A percentile compares a stretch with the other conserved stretches of the same genome.
Evolutionary conservation across 2,329 filamentous ascomycete species (phyloP).

Genomic region (Fusarium sp.): DNA sequence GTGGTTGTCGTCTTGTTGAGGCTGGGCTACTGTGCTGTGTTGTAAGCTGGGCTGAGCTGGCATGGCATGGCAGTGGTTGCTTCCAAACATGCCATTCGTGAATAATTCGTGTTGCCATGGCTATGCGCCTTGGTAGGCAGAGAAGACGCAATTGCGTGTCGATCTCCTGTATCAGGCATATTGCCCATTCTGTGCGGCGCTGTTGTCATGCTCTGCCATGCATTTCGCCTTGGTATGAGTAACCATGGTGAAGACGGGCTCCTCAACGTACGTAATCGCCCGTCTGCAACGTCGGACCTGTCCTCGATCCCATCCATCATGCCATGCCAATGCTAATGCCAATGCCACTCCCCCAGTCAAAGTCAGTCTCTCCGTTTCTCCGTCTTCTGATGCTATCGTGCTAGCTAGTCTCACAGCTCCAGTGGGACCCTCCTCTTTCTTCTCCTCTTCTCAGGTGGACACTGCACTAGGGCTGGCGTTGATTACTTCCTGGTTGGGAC

Average conservation of each 20-base stretch:
- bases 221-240: slow-evolving; percentile 25
- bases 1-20: neutral
- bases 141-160: slow-evolving; percentile 25
- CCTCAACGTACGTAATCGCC: slow-evolving; percentile 42
- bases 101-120: slow-evolving; percentile 18
- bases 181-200: neutral
- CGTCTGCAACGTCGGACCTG: slow-evolving; percentile 29
- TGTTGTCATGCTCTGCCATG: slow-evolving; percentile 24
- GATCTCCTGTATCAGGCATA: slow-evolving; percentile 16
- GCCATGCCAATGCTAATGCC: slow-evolving; percentile 36
- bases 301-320: slow-evolving; percentile 32
- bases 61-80: slow-evolving; percentile 11
- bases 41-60: neutral
- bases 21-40: neutral
- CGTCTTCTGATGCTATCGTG: slow-evolving; percentile 34
- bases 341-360: slow-evolving; percentile 29
- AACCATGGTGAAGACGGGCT: slow-evolving; percentile 28
- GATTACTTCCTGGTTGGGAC: slow-evolving; percentile 32
- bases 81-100: slow-evolving; percentile 24
- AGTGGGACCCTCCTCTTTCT: slow-evolving; percentile 28
- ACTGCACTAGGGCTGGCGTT: slow-evolving; percentile 22
- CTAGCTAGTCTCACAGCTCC: slow-evolving; percentile 30
- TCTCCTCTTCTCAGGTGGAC: slow-evolving; percentile 5
- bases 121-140: neutral
- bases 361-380: slow-evolving; percentile 34